Evolutionary conservation across 345 rosid species (phyloP), one percentile per base, ranked within the genome.

Genomic region (Turnera subulata): DNA sequence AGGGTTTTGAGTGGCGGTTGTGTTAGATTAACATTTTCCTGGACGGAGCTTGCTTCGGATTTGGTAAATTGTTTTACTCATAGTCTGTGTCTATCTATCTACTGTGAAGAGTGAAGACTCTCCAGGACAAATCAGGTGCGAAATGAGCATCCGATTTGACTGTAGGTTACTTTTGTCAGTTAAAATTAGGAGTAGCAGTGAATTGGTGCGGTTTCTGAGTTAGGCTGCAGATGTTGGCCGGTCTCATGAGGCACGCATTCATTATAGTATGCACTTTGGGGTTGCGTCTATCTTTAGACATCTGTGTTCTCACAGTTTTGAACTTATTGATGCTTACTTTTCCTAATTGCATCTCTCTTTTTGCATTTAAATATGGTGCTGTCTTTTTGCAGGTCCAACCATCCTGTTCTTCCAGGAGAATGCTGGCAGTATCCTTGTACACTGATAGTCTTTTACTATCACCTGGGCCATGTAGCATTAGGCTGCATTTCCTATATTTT

Each of bases 321-420:
- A 29, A 29, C 8, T 29, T 29, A 29, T 29, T 29, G 35, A 9
- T 32, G 13, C 10, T 49, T 37, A 17, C 19, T n/a, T n/a, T 61
- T 47, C n/a, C n/a, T 20, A 57, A n/a, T 53, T 32, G 21, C 38
- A 10, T 29, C 1, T 10, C 7, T 15, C 47, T 55, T 22, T 4
- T 23, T 53, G 6, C 29, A 24, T 61, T 51, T 50, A 60, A 38
- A n/a, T 1, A 17, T 6, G 39, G 17, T 61, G 17, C 21, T 62
- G 56, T 67, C 43, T 15, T 65, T 21, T 51, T 89, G 73, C 97
- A 93, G 99, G 99, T 71, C 99, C 99, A 50, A 93, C 99, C 20
- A 73, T 93, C 73, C 66, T 93, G 63, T 93, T 89, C 77, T 93
- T 92, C 76, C 98, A 93, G 76, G 99, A 93, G 76, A 93, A 93